A percentile compares a stretch with the other conserved stretches of the same genome.
These are phyloP conservation scores for Alternaria incomplexa DNA, from an alignment of 2,329 filamentous ascomycete species.

Conservation along the genomic window DNA sequence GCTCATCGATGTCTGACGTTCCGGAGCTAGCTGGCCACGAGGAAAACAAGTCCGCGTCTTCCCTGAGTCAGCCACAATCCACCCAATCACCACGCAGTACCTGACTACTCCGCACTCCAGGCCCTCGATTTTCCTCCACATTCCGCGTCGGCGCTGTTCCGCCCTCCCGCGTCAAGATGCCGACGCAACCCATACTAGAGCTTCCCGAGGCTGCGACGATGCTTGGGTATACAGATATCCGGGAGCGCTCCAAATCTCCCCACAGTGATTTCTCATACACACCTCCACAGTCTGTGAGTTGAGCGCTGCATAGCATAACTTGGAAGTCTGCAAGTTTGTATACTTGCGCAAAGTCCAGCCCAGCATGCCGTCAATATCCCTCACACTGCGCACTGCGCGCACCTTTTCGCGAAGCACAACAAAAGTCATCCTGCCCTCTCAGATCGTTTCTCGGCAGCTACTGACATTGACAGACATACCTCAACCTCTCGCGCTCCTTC, in stretches of 20 bases:
- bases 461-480: slow-evolving; percentile 34
- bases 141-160: slow-evolving; percentile 20
- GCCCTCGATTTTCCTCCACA: slow-evolving; percentile 17
- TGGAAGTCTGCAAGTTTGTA: neutral
- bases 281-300: neutral
- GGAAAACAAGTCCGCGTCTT: slow-evolving; percentile 17
- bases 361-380: slow-evolving; percentile 46
- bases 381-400: slow-evolving; percentile 41
- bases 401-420: slow-evolving; percentile 43
- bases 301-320: neutral
- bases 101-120: slow-evolving; percentile 9
- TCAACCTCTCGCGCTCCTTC: slow-evolving; percentile 45
- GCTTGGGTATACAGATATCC: neutral
- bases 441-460: neutral
- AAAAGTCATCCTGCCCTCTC: slow-evolving; percentile 25
- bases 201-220: slow-evolving; percentile 14
- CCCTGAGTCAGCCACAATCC: slow-evolving; percentile 10
- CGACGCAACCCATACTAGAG: slow-evolving; percentile 22
- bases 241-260: neutral
- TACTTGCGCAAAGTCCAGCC: neutral
- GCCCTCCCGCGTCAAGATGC: slow-evolving; percentile 8
- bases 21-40: neutral
- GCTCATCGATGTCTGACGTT: neutral
- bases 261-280: neutral
- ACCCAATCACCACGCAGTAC: slow-evolving; percentile 13